Percentiles rank a stretch among this genome's conserved stretches.
phyloP scores from a whole-genome alignment of 2,329 filamentous ascomycete species.

The Ceratocystis lukuohia region DNA sequence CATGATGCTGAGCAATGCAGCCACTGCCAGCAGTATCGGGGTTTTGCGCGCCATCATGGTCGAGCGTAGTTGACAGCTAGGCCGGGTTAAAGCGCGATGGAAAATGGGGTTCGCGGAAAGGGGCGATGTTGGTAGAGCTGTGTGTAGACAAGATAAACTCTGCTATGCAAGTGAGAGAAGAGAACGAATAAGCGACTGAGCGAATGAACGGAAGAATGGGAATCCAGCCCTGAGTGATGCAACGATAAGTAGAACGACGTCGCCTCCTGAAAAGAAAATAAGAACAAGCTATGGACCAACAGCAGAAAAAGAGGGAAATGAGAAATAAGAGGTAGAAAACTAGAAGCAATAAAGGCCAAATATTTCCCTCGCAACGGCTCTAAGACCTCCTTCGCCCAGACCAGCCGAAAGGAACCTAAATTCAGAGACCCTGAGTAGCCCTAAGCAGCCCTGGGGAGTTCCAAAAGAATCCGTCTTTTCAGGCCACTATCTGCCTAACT shows the following conservation, averaged over 20 bases:
- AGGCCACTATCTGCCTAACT: neutral
- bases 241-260: neutral
- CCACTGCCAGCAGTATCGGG: slow-evolving; percentile 40
- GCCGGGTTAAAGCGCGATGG: neutral
- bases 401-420: neutral
- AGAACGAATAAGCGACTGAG: neutral
- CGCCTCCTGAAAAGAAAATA: neutral
- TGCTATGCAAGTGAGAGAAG: neutral
- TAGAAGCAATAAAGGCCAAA: neutral
- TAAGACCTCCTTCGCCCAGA: neutral
- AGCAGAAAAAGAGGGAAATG: neutral
- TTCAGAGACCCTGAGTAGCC: neutral
- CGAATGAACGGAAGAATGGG: neutral
- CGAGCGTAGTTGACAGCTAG: neutral
- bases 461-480: neutral
- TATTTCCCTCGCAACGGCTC: neutral
- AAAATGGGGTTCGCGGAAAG: neutral
- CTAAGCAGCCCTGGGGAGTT: neutral
- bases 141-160: neutral
- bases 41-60: slow-evolving; percentile 40
- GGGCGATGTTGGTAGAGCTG: neutral
- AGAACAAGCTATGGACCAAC: neutral
- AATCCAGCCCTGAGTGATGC: neutral
- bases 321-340: neutral
- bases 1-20: slow-evolving; percentile 43